Evolutionary conservation across 2,329 filamentous ascomycete species (phyloP).

Genomic region (Microascus cirrosus): DNA sequence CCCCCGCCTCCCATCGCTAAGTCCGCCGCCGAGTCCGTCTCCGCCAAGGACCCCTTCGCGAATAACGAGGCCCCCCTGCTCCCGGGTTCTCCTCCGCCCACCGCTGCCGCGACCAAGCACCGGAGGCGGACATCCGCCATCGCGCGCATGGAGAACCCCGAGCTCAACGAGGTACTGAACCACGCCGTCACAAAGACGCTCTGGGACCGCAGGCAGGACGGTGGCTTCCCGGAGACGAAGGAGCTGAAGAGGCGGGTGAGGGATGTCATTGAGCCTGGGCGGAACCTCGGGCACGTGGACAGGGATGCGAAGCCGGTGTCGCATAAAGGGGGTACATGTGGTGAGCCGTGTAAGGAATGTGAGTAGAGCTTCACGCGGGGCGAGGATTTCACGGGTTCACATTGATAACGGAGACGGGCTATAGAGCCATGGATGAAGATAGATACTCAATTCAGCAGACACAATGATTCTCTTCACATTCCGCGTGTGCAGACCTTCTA

Average conservation of each 20-base stretch:
- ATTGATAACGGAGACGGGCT: not conserved
- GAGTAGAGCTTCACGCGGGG: not conserved
- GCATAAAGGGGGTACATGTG: not conserved
- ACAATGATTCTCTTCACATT: too few species aligned
- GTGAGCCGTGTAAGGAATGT: not conserved
- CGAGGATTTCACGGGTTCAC: not conserved
- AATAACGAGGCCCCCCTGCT: too few species aligned
- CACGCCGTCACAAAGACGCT: conserved; percentile 38
- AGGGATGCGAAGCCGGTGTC: not conserved
- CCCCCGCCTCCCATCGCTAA: not conserved
- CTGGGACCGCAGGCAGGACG: conserved; percentile 81
- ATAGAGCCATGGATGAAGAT: not conserved
- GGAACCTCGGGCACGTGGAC: conserved; percentile 63
- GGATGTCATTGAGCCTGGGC: conserved; percentile 67
- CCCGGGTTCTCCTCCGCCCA: not conserved
- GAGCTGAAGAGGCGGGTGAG: conserved; percentile 76
- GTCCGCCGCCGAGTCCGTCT: not conserved
- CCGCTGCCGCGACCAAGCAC: not conserved
- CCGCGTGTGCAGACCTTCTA: too few species aligned
- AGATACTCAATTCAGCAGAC: too few species aligned
- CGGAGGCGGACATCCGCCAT: not conserved
- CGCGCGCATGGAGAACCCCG: not conserved
- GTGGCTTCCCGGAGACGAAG: conserved; percentile 91
- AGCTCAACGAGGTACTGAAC: conserved; percentile 9
- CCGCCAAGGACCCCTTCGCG: not conserved